Evolutionary conservation across 2,329 filamentous ascomycete species (phyloP), one percentile per base, ranked within the genome.

Genomic region (Colletotrichum filicis): DNA sequence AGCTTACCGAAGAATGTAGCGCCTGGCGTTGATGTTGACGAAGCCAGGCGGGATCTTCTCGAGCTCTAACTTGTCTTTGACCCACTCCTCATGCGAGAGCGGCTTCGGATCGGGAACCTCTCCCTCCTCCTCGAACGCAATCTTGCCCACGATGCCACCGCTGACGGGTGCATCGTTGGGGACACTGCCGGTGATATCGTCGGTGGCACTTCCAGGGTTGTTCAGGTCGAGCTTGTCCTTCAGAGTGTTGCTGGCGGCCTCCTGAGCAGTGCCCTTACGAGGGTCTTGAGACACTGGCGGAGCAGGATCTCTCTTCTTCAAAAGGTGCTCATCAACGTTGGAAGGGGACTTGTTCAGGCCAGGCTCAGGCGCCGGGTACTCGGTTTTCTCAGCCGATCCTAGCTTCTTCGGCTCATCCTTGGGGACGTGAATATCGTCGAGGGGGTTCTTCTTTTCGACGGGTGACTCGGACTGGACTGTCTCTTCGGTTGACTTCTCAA

Each of bases 1-100:
- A 7, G 77, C 86, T 80, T 85, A 92, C 91, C 91, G 85, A 42
- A 93, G 85, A 74, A 92, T 90, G 75, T 93, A 93, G n/a, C 84
- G 82, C 62, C 78, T 80, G 66, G 82, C 83, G 11, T 77, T 76
- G 28, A 92, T 82, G 30, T 77, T 76, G 8, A 84, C 81, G 74
- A 88, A 91, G 7, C 91, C 90, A 1, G 84, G 83, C 4, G 87
- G 87, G 1, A 92, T 77, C 2, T 79, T 78, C 37, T 87, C 83
- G 11, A 77, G 80, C 66, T 83, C 74, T 37, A 92, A 84, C 28
- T 81, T 84, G 3, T 81, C 72, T 62, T 83, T 76, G 16, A 92
- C 86, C 68, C 82, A 92, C 75, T 92, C 88, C 63, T 86, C 79
- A 75, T 92, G 90, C 1, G 85, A 86, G 32, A 83, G 74, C 0